These are phyloP conservation scores for Beauveria caledonica DNA, from an alignment of 2,329 filamentous ascomycete genomes.

Conservation along the genomic window DNA sequence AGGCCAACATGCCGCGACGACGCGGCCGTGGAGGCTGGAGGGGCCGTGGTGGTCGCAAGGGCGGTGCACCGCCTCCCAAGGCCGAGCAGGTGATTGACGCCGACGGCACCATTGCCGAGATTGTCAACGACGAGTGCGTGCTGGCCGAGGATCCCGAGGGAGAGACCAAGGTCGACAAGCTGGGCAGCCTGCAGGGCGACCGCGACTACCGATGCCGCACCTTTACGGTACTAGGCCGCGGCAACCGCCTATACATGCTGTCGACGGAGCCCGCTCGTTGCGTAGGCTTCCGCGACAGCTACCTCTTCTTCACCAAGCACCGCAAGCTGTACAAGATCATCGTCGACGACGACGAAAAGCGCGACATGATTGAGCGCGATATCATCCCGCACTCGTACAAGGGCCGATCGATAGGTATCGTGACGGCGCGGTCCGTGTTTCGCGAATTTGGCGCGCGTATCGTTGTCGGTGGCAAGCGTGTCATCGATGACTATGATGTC, in stretches of 20 bases:
- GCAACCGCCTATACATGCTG: conserved; percentile 89
- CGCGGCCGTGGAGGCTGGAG: conserved; percentile 65
- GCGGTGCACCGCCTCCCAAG: conserved; percentile 64
- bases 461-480: conserved; percentile 77
- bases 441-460: conserved; percentile 93
- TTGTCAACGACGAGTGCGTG: conserved; percentile 84
- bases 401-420: conserved; percentile 91
- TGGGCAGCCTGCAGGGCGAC: conserved; percentile 72
- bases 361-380: conserved; percentile 87
- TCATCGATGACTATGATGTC: conserved; percentile 86
- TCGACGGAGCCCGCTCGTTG: conserved; percentile 96
- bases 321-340: conserved; percentile 96
- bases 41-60: conserved; percentile 55
- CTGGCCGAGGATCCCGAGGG: conserved; percentile 82
- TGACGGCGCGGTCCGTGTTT: conserved; percentile 93
- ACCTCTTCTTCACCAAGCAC: conserved; percentile 98
- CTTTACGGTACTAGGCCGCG: conserved; percentile 80
- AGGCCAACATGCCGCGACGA: conserved; percentile 51
- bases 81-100: conserved; percentile 85
- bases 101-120: conserved; percentile 84
- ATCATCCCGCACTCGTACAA: conserved; percentile 99
- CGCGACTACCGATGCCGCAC: conserved; percentile 93
- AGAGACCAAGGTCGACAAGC: conserved; percentile 87
- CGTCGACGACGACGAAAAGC: conserved; percentile 93
- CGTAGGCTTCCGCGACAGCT: conserved; percentile 94